Percentiles rank a stretch among this genome's conserved stretches.
phyloP scores from a whole-genome alignment of 2,329 filamentous ascomycete genomes.

The Verticillium zaregamsianum region DNA sequence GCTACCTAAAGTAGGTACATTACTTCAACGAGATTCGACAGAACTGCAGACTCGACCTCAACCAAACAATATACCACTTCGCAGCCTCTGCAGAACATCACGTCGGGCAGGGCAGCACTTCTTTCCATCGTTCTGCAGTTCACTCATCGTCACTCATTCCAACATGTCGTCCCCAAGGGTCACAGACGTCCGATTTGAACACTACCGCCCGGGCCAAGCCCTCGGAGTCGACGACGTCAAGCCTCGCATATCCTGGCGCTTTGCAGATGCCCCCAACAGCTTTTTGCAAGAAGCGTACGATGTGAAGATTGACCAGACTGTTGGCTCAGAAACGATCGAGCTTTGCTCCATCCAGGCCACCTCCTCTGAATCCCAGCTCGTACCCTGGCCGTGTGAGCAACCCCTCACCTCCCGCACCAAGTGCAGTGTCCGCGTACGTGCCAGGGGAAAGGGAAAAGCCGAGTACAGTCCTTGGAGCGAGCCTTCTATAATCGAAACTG shows the following conservation, averaged over 20 bases:
- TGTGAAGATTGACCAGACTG: constrained; percentile 23
- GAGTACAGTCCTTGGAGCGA: constrained; percentile 21
- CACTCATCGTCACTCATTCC: not conserved
- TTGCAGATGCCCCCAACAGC: constrained; percentile 27
- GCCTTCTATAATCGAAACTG: constrained; percentile 26
- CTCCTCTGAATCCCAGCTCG: constrained; percentile 31
- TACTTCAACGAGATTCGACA: not conserved
- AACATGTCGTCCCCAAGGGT: not conserved
- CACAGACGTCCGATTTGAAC: constrained; percentile 26
- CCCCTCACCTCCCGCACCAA: constrained; percentile 24
- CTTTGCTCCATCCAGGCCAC: constrained; percentile 16
- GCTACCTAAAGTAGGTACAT: too few relatives aligned
- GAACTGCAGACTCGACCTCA: not conserved
- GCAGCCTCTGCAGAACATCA: not conserved
- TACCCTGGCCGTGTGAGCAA: constrained; percentile 36
- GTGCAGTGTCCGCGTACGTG: constrained; percentile 26
- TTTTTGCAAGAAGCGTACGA: constrained; percentile 40
- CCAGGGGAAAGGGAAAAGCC: constrained; percentile 17
- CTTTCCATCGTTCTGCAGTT: not conserved
- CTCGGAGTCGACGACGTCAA: constrained; percentile 37
- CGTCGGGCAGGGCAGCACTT: not conserved
- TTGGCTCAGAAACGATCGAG: constrained; percentile 13
- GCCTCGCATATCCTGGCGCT: constrained; percentile 43
- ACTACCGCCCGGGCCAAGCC: constrained; percentile 25
- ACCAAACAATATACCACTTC: not conserved